Percentiles rank a stretch among this genome's conserved stretches.
Conservation (phyloP, 305 asterid genomes). For the Fraxinus ornus region DNA sequence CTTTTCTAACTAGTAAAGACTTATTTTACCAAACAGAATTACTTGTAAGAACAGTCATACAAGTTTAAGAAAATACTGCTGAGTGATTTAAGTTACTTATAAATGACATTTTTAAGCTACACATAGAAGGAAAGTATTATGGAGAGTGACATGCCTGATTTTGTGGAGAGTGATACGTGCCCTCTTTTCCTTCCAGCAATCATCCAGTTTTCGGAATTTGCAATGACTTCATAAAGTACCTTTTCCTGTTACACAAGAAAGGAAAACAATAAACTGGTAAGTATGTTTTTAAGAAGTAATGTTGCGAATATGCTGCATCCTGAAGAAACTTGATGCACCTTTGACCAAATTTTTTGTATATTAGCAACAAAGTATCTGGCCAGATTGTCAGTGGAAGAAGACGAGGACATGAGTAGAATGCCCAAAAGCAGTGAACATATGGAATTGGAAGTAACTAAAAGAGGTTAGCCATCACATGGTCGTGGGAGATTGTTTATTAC, state of each 20-base stretch:
- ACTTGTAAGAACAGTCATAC: neutral
- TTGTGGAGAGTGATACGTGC: conserved; percentile 66
- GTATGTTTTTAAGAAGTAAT: neutral
- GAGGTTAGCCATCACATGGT: neutral
- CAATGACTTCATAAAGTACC: conserved; percentile 78
- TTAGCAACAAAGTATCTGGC: neutral
- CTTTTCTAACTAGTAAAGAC: neutral
- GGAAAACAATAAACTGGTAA: conserved; percentile 6
- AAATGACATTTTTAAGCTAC: neutral
- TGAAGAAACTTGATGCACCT: neutral
- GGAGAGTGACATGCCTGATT: conserved; percentile 56
- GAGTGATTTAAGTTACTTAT: neutral
- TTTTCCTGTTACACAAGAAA: conserved; percentile 53
- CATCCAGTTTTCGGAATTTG: conserved; percentile 93
- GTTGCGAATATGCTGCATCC: neutral
- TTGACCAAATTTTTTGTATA: neutral
- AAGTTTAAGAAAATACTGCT: neutral
- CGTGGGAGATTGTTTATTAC: neutral
- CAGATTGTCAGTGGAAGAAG: neutral
- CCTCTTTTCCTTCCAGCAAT: conserved; percentile 97
- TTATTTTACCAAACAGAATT: neutral
- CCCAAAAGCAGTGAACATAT: neutral
- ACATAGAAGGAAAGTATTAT: neutral
- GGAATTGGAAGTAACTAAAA: neutral
- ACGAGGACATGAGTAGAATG: neutral